phyloP scores from a whole-genome alignment of 352 stramenopile genomes.

The Phytopythium helicoides region DNA sequence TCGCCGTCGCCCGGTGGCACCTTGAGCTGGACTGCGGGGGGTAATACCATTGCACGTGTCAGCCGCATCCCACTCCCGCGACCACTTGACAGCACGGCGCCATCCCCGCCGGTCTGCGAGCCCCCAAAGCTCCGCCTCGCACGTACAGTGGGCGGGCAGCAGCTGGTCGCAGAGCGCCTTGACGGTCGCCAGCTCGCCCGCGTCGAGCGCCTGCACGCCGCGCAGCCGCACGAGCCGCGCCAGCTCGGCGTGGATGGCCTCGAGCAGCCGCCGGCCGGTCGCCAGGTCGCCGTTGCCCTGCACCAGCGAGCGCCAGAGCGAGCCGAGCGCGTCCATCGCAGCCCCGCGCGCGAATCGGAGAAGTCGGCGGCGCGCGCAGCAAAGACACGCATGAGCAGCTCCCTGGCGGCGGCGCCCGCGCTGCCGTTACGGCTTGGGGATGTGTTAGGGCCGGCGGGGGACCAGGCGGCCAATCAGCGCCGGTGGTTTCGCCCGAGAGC shows the following conservation, averaged over 20 bases:
- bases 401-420: too few relatives aligned
- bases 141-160: constrained; percentile 58
- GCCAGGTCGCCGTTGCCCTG: constrained; percentile 28
- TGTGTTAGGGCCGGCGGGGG: too few relatives aligned
- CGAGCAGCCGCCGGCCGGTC: constrained; percentile 36
- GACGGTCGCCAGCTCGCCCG: constrained; percentile 61
- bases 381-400: constrained; percentile 24
- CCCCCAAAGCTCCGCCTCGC: too few relatives aligned
- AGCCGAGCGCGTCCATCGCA: constrained; percentile 45
- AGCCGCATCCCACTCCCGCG: not conserved
- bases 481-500: too few relatives aligned
- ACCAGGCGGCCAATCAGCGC: too few relatives aligned
- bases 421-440: too few relatives aligned
- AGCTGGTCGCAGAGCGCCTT: constrained; percentile 70
- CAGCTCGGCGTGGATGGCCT: constrained; percentile 48
- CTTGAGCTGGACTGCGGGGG: constrained; percentile 45
- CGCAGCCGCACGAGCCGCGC: constrained; percentile 32
- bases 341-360: not conserved
- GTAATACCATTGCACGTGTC: not conserved
- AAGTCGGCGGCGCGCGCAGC: not conserved
- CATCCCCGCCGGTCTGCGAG: not conserved
- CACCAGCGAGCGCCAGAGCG: constrained; percentile 41
- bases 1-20: constrained; percentile 23
- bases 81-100: not conserved
- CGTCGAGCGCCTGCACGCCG: constrained; percentile 36